Evolutionary conservation across 2,329 filamentous ascomycete species (phyloP).

Genomic region (Cladosporium sp.): DNA sequence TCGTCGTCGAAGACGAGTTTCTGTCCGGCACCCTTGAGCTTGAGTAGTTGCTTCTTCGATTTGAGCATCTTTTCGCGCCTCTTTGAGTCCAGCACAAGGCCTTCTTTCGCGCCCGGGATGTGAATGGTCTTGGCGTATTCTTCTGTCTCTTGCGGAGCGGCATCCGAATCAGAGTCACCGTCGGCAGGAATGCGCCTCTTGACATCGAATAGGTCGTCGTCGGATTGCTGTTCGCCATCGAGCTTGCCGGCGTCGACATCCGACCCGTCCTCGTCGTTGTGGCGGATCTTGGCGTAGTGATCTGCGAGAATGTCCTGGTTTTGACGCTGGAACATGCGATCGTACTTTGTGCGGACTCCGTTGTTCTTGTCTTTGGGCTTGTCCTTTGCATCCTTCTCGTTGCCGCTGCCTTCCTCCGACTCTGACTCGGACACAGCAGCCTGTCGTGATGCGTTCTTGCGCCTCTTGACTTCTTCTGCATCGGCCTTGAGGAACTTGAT

Average conservation of each 20-base stretch:
- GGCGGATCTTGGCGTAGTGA: conserved; percentile 86
- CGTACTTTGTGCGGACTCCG: conserved; percentile 83
- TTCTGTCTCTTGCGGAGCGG: conserved; percentile 20
- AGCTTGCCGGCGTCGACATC: conserved; percentile 43
- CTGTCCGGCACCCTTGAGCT: conserved; percentile 81
- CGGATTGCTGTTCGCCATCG: conserved; percentile 42
- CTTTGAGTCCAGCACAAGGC: conserved; percentile 87
- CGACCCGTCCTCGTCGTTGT: conserved; percentile 60
- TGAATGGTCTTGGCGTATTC: conserved; percentile 59
- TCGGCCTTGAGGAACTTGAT: conserved; percentile 93
- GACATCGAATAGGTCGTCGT: conserved; percentile 80
- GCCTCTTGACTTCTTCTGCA: conserved; percentile 78
- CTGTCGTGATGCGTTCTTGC: conserved; percentile 78
- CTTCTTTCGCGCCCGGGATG: conserved; percentile 64
- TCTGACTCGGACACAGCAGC: conserved; percentile 60
- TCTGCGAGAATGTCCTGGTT: conserved; percentile 95
- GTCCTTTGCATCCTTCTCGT: conserved; percentile 55
- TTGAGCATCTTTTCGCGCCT: conserved; percentile 92
- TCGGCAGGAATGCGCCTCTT: conserved; percentile 57
- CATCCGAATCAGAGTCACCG: conserved; percentile 48
- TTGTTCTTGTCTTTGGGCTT: conserved; percentile 59
- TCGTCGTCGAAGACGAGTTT: conserved; percentile 93
- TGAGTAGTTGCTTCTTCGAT: conserved; percentile 90
- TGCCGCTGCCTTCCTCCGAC: conserved; percentile 59
- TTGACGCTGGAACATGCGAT: conserved; percentile 95